Base-by-base conservation (phyloP, 202 grass and related monocot genomes). In the Schoenoplectus tabernaemontani region DNA sequence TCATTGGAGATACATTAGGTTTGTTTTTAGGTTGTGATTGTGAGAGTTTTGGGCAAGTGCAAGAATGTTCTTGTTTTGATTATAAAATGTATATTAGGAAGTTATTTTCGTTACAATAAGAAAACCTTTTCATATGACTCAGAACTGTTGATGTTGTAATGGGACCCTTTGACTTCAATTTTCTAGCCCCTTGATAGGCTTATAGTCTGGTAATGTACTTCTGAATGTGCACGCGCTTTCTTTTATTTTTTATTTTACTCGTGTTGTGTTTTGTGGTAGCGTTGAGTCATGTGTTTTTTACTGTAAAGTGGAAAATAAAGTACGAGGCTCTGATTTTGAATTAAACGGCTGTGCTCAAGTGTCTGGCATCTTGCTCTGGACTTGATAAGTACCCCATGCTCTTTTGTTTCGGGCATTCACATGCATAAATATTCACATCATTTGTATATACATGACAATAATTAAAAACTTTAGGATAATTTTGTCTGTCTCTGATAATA, bases 401-500 rank as follows among this genome's bases (percentile, higher is more conserved):
- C 57, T 36, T 60, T 17, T 79, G 41, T 44, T 44, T 79, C 44
- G 20, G 57, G 57, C 37, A 44, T 46, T 44, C 57, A 76, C 72
- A 79, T 64, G 51, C 22, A 28, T 42, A 12, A 23, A 68, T 20
- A 72, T 47, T 17, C 68, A 30, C 67, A 50, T 24, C 12, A 48
- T 50, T 71, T 72, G 68, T 72, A 72, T 23, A n/a, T 50, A 32
- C 68, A 73, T 44, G 78, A 64, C 51, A 65, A 80, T 19, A 15
- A 65, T 59, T 32, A 65, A 24, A 65, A 36, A 64, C 60, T 48
- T 80, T 80, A 39, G 17, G 39, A 22, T 65, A 46, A 47, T 48
- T 79, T 64, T 79, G 77, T 79, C 58, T 48, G 58, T 24, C 57
- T 47, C 77, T 62, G 41, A 42, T 63, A 79, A 79, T 79, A 79